Conservation (phyloP, 306 rosid species). For the Cucumis hystrix region DNA sequence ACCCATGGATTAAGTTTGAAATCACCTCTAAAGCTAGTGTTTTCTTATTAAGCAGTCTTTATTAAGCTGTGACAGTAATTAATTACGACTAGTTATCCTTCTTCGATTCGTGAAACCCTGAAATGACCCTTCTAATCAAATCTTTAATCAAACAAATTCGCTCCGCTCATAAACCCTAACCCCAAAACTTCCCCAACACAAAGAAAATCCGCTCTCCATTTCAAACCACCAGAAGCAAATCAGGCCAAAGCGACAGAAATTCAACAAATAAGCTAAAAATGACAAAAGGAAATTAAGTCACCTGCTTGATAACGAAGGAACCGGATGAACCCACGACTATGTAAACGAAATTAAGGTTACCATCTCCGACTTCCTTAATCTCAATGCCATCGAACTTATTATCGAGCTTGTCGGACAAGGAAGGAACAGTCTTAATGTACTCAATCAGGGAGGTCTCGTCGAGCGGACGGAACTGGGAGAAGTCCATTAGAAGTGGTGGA, state of each 20-base stretch:
- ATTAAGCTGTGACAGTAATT: not conserved
- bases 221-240: not conserved
- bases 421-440: slow-evolving; percentile 56
- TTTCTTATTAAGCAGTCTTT: not conserved
- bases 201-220: not conserved
- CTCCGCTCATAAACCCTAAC: not conserved
- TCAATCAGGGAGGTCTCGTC: slow-evolving; percentile 50
- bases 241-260: not conserved
- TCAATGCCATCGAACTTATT: slow-evolving; percentile 32
- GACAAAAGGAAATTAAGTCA: not conserved
- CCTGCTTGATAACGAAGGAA: slow-evolving; percentile 87
- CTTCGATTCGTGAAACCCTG: not conserved
- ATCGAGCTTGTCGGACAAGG: slow-evolving; percentile 48
- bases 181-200: not conserved
- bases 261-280: not conserved
- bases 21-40: not conserved
- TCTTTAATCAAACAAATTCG: not conserved
- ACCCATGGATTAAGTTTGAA: not conserved
- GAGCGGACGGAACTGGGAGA: slow-evolving; percentile 49
- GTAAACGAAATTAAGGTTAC: slow-evolving; percentile 79
- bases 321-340: slow-evolving; percentile 43
- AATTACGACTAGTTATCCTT: not conserved
- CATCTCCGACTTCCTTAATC: slow-evolving; percentile 81
- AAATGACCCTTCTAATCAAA: not conserved
- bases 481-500: slow-evolving; percentile 27